phyloP scores from a whole-genome alignment of 2,329 filamentous ascomycete genomes.

The Chaetomiaceae sp. region DNA sequence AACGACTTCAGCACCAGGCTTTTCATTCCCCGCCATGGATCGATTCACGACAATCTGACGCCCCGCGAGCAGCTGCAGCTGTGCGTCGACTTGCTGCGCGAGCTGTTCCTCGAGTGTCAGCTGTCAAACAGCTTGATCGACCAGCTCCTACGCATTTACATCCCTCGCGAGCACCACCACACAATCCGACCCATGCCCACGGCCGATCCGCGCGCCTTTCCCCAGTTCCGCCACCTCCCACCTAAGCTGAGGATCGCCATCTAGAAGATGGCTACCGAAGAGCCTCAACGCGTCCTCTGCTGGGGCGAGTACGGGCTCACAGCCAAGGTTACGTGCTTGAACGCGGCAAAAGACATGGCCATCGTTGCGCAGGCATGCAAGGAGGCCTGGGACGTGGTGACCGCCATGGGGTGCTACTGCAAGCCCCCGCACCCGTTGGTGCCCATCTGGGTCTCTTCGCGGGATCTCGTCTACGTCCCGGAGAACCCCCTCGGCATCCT shows the following conservation, averaged over 20 bases:
- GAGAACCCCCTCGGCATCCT: too few relatives aligned
- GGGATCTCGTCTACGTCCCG: too few relatives aligned
- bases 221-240: not conserved
- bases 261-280: not conserved
- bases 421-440: too few relatives aligned
- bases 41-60: too few relatives aligned
- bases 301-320: not conserved
- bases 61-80: not conserved
- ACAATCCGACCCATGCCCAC: not conserved
- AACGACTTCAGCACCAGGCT: too few relatives aligned
- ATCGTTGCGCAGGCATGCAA: too few relatives aligned
- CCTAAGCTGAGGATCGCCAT: not conserved
- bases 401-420: too few relatives aligned
- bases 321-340: too few relatives aligned
- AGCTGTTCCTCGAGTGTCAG: not conserved
- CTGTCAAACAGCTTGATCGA: not conserved
- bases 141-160: not conserved
- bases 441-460: too few relatives aligned
- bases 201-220: not conserved
- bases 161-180: not conserved
- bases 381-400: too few relatives aligned
- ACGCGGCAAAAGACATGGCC: too few relatives aligned
- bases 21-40: too few relatives aligned
- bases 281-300: not conserved
- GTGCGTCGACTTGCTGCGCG: not conserved